These are phyloP conservation scores for Aspergillus incahuasiensis DNA, from an alignment of 495 filamentous ascomycete species.

Conservation along the genomic window DNA sequence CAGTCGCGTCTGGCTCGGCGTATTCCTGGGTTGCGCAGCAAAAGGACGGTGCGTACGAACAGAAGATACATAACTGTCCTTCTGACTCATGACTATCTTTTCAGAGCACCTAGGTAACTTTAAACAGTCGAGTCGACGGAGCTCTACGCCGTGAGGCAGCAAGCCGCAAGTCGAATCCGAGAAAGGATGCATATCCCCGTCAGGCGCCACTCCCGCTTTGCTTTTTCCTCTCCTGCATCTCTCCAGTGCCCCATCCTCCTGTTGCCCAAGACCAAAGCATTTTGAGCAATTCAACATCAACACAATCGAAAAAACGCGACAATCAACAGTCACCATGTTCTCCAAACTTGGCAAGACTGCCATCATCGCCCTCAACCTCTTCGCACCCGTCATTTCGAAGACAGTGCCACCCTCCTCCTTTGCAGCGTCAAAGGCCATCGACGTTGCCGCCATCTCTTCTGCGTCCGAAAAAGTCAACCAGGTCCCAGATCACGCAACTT, in stretches of 20 bases:
- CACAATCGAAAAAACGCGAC: not conserved
- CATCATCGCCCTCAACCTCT: not conserved
- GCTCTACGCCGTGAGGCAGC: no score
- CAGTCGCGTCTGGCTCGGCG: no score
- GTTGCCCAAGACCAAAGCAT: not conserved
- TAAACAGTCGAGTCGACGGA: not conserved
- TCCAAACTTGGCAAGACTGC: not conserved
- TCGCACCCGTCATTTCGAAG: not conserved
- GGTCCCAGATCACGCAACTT: constrained; percentile 4
- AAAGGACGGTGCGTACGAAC: no score
- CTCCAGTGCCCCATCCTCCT: not conserved
- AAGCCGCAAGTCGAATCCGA: no score
- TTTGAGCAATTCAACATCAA: not conserved
- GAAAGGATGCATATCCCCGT: not conserved
- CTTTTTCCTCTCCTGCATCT: not conserved
- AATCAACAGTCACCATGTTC: not conserved
- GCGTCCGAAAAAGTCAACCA: not conserved
- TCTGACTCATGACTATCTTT: no score
- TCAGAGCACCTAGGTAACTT: no score
- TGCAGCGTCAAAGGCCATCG: not conserved
- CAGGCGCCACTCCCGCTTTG: not conserved
- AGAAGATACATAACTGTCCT: not conserved
- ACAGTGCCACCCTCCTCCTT: constrained; percentile 2
- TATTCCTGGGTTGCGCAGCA: no score
- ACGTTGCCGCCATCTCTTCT: not conserved